Percentiles rank a stretch among this genome's conserved stretches.
Evolutionary conservation across 139 green algal genomes (phyloP).

Genomic region (Desmodesmus armatus): DNA sequence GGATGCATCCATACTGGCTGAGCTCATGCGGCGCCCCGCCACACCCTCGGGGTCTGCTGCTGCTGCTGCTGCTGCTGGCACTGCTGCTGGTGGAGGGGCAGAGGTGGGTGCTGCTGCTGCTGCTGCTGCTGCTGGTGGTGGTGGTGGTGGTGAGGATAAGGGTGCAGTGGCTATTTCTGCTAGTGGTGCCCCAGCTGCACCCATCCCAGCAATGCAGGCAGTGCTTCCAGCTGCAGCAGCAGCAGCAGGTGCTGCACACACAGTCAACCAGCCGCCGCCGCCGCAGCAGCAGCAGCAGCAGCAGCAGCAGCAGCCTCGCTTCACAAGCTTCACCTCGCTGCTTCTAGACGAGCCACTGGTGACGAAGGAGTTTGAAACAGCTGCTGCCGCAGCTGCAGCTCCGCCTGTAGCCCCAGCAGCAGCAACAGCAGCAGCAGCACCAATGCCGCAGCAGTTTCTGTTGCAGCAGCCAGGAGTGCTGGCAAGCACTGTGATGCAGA

Average conservation of each 20-base stretch:
- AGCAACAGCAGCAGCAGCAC: neutral
- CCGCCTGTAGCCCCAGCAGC: neutral
- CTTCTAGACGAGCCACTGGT: neutral
- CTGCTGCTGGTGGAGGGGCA: neutral
- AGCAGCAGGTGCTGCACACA: neutral
- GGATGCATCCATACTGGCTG: neutral
- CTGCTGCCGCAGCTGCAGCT: constrained; percentile 9
- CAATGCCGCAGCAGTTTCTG: neutral
- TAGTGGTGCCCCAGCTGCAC: neutral
- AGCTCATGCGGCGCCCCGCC: neutral
- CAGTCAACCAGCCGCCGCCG: too few relatives aligned
- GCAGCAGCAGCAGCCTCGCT: neutral
- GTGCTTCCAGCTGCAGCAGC: neutral
- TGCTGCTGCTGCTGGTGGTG: neutral
- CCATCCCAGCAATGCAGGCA: too few relatives aligned
- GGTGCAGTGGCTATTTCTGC: neutral
- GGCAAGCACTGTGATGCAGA: too few relatives aligned
- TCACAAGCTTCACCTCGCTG: neutral
- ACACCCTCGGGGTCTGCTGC: neutral
- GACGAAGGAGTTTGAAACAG: neutral
- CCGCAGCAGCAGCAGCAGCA: neutral
- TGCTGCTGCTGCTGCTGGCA: neutral
- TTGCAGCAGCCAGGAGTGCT: neutral
- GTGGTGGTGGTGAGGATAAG: neutral
- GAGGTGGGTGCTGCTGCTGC: too few relatives aligned